These are phyloP conservation scores for Rhizoctonia solani DNA, from an alignment of 1,284 basidiomycete species.

Conservation along the genomic window DNA sequence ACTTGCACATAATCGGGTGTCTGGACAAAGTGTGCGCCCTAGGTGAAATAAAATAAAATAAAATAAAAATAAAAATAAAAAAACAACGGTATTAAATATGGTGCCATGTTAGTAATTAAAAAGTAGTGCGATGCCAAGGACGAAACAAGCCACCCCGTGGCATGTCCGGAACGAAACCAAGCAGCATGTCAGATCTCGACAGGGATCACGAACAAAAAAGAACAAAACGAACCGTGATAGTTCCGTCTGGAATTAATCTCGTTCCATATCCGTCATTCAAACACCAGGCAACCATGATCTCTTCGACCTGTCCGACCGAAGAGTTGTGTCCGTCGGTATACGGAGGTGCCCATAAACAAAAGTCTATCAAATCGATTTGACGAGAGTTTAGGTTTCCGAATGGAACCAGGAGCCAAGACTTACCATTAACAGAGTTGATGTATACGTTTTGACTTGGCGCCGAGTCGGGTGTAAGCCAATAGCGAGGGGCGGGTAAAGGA, in stretches of 20 bases:
- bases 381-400: not conserved
- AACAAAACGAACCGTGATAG: too few species aligned
- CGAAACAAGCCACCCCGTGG: too few species aligned
- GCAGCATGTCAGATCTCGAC: too few species aligned
- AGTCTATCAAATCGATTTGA: slow-evolving; percentile 7
- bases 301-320: slow-evolving; percentile 28
- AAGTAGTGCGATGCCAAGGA: too few species aligned
- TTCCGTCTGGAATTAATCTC: slow-evolving; percentile 42
- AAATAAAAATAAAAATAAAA: too few species aligned
- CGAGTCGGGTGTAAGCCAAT: not conserved
- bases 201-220: too few species aligned
- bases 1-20: slow-evolving; percentile 45
- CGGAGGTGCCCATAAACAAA: slow-evolving; percentile 29
- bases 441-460: slow-evolving; percentile 41
- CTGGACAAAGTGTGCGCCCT: slow-evolving; percentile 42
- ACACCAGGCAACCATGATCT: slow-evolving; percentile 45
- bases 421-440: slow-evolving; percentile 38
- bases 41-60: too few species aligned
- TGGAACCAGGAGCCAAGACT: not conserved
- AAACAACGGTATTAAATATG: too few species aligned
- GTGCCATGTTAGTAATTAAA: too few species aligned
- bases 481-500: not conserved
- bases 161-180: too few species aligned
- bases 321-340: slow-evolving; percentile 23
- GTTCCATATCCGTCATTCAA: slow-evolving; percentile 42